Conservation (phyloP, 768 basidiomycete species). For the Pulveroboletus sp. region DNA sequence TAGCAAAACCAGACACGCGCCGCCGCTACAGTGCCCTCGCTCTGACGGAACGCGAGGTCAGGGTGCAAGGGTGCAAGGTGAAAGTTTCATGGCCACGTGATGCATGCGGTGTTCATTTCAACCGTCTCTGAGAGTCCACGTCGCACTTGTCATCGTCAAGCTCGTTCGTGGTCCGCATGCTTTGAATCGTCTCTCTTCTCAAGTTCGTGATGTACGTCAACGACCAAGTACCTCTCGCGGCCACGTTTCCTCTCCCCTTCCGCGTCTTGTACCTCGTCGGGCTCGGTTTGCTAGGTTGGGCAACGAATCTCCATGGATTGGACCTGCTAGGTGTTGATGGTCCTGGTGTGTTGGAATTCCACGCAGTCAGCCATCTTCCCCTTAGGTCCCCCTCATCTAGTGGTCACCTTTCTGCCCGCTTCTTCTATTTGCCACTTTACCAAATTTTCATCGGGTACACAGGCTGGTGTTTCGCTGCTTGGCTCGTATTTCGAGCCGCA, state of each 20-base stretch:
- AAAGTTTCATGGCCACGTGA: too few relatives aligned
- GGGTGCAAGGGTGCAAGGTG: too few relatives aligned
- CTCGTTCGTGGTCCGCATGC: conserved; percentile 4
- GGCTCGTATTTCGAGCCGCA: conserved; percentile 60
- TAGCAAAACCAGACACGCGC: too few relatives aligned
- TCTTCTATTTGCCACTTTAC: conserved; percentile 61
- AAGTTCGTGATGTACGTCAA: conserved; percentile 29
- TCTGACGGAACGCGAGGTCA: too few relatives aligned
- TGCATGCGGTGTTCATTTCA: too few relatives aligned
- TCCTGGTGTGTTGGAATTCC: conserved; percentile 62
- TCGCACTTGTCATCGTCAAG: background rate
- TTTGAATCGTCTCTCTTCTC: background rate
- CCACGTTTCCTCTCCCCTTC: conserved; percentile 83
- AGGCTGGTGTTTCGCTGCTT: conserved; percentile 57
- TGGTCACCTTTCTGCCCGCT: conserved; percentile 26
- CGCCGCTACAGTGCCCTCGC: too few relatives aligned
- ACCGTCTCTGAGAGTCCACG: background rate
- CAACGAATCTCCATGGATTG: conserved; percentile 86
- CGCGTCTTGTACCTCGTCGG: conserved; percentile 79
- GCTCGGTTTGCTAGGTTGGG: conserved; percentile 85
- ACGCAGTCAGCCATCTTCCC: conserved; percentile 15
- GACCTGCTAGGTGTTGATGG: conserved; percentile 71
- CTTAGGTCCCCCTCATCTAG: conserved; percentile 13
- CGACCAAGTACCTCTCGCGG: conserved; percentile 45
- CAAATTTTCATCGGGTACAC: conserved; percentile 59